Evolutionary conservation across 2,329 filamentous ascomycete genomes (phyloP).

Genomic region (Nothopassalora personata): DNA sequence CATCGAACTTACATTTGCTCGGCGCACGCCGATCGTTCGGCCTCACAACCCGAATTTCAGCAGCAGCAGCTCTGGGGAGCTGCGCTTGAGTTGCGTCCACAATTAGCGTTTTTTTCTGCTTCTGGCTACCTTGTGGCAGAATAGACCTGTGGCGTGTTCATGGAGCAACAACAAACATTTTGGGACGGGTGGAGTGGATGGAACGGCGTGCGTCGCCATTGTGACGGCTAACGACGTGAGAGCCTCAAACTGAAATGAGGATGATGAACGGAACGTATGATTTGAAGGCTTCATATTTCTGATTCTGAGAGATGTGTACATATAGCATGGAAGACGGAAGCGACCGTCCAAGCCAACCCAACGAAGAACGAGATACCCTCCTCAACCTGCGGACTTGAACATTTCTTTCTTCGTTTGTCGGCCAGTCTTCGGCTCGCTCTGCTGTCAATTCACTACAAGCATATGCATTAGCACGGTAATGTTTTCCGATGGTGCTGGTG

Average conservation of each 20-base stretch:
- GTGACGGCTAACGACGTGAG: neutral
- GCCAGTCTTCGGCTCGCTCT: too few species aligned
- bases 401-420: too few species aligned
- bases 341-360: neutral
- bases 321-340: neutral
- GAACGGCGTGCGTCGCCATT: neutral
- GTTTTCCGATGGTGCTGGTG: neutral
- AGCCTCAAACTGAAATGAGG: neutral
- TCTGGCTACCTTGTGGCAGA: neutral
- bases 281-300: neutral
- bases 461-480: too few species aligned
- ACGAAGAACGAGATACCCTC: neutral
- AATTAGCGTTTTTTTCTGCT: neutral
- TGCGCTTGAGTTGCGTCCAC: neutral
- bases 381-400: neutral
- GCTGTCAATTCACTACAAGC: too few species aligned
- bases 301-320: neutral
- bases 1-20: neutral
- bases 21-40: neutral
- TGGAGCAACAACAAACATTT: neutral
- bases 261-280: neutral
- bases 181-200: neutral
- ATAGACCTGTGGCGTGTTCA: neutral
- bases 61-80: neutral
- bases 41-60: neutral